Evolutionary conservation across 225 moss, liverwort and hornwort genomes (phyloP), one percentile per base, ranked within the genome.

Genomic region (Straminergon stramineum): DNA sequence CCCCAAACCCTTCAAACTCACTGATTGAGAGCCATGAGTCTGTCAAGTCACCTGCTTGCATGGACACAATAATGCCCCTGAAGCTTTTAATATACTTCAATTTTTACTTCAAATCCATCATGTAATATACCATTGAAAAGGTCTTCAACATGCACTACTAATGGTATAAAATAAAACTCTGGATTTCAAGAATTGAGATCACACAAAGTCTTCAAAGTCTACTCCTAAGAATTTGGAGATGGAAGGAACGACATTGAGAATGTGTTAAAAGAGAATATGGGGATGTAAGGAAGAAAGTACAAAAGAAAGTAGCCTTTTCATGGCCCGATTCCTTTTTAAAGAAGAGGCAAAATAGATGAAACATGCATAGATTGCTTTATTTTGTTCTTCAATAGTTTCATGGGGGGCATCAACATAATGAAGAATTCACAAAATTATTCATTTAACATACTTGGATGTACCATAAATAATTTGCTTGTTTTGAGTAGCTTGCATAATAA

Each of bases 401-500:
- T 12, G 2, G 19, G 12, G 1, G 51, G 28, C 27, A 73, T 43
- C 19, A 48, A 51, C 2, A 32, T 75, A 12, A 19, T 51, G 51
- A 51, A 75, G 19, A 51, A 1, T 75, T 19, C 19, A 51, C 11
- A 75, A 30, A 31, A 11, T 30, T 31, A 31, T 30, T 75, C 19
- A 30, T 75, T 51, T 7, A 75, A 32, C 5, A 20, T 32, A 19
- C 2, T 31, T 75, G 7, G 18, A 7, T 48, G 4, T 31, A 6
- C 0, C 6, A 6, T 17, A 30, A 48, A 6, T 17, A 30, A 48
- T 75, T 51, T 17, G 11, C 19, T 1, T 30, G 0, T 0, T 4
- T 32, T 51, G 12, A 75, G 19, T 32, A 19, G 18, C 75, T 31
- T 51, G 31, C 19, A 7, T 0, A 19, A 0, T 51, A 31, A 31